These are phyloP conservation scores for Leccinum subtestaceum DNA, from an alignment of 768 basidiomycete species.

Conservation along the genomic window DNA sequence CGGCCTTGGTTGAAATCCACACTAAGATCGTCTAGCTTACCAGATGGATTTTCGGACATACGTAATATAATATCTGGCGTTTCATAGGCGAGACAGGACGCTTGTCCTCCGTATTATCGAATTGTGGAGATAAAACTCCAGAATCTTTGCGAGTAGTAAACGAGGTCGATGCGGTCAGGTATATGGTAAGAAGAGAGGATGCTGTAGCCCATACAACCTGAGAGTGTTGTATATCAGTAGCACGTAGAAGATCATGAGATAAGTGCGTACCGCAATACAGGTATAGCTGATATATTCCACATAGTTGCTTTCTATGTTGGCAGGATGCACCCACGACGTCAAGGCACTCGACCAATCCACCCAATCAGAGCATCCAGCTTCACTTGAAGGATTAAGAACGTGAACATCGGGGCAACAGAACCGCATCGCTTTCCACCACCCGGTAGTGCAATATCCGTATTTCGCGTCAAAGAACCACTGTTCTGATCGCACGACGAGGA, in stretches of 20 bases:
- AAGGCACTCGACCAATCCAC: slow-evolving; percentile 68
- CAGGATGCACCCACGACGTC: slow-evolving; percentile 23
- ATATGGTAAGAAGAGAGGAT: slow-evolving; percentile 80
- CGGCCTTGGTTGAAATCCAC: slow-evolving; percentile 53
- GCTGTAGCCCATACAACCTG: slow-evolving; percentile 71
- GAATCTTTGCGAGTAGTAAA: slow-evolving; percentile 90
- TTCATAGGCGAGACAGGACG: slow-evolving; percentile 34
- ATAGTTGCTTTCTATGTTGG: slow-evolving; percentile 31
- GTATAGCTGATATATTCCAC: slow-evolving; percentile 72
- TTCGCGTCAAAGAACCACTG: slow-evolving; percentile 90
- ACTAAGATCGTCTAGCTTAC: slow-evolving; percentile 10
- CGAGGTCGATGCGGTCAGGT: slow-evolving; percentile 84
- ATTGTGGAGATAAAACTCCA: slow-evolving; percentile 54
- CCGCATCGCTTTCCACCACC: slow-evolving; percentile 71
- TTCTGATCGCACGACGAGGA: slow-evolving; percentile 81
- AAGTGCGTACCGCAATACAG: slow-evolving; percentile 66
- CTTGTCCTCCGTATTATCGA: slow-evolving; percentile 34
- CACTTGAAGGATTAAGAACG: slow-evolving; percentile 11
- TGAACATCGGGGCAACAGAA: slow-evolving; percentile 70
- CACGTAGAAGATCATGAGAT: neutral
- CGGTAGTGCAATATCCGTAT: slow-evolving; percentile 76
- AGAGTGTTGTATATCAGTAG: neutral
- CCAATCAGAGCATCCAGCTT: slow-evolving; percentile 65
- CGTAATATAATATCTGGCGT: slow-evolving; percentile 81
- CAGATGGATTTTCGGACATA: slow-evolving; percentile 37